phyloP scores from a whole-genome alignment of 2,329 filamentous ascomycete species.

The Westerdykella aurantiaca region DNA sequence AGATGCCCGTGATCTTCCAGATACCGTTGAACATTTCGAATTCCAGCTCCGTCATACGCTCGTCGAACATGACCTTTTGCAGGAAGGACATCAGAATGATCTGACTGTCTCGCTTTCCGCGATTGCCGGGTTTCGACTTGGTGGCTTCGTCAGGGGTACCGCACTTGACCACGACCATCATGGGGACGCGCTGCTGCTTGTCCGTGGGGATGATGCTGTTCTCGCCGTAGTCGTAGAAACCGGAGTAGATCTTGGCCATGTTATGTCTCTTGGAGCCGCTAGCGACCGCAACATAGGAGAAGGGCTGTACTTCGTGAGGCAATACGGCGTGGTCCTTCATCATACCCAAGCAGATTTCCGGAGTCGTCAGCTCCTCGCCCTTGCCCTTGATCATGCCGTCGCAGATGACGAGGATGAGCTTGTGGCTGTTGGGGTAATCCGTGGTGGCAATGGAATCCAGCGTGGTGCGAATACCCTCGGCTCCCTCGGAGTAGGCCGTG shows the following conservation, averaged over 20 bases:
- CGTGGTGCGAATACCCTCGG: conserved; percentile 85
- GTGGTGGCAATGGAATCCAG: conserved; percentile 95
- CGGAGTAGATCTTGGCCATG: conserved; percentile 97
- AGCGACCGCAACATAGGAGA: conserved; percentile 94
- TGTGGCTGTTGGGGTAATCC: conserved; percentile 99
- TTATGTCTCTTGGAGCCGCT: conserved; percentile 97
- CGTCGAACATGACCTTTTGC: conserved; percentile 99
- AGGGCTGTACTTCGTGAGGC: conserved; percentile 76
- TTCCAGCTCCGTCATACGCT: conserved; percentile 98
- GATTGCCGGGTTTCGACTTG: conserved; percentile 86
- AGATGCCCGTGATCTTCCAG: conserved; percentile 98
- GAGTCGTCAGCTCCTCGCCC: conserved; percentile 79
- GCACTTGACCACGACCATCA: conserved; percentile 95
- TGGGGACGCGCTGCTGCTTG: conserved; percentile 93
- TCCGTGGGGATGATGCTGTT: conserved; percentile 72
- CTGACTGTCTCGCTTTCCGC: conserved; percentile 97
- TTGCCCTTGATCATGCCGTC: conserved; percentile 97
- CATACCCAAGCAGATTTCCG: conserved; percentile 86
- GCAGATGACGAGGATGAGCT: conserved; percentile 91
- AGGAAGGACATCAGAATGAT: conserved; percentile 99
- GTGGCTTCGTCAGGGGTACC: conserved; percentile 81
- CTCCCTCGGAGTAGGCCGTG: conserved; percentile 94
- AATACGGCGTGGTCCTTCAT: conserved; percentile 83
- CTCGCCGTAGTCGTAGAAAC: conserved; percentile 93
- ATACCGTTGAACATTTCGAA: conserved; percentile 99